Conservation (phyloP, 805 yeast species). For the Candida ortonii region DNA sequence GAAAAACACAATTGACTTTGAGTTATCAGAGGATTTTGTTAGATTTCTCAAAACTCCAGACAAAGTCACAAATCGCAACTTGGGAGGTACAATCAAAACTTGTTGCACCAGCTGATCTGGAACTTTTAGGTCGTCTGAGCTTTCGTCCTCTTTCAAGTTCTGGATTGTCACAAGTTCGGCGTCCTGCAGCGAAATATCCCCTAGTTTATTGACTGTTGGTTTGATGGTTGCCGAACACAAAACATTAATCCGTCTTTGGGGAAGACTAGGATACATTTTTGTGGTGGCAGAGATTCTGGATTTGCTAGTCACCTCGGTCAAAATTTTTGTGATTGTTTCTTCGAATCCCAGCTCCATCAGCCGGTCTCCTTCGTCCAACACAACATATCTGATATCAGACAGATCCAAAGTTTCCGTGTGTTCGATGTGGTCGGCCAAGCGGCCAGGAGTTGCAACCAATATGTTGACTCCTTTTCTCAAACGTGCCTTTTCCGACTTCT, state of each 20-base stretch:
- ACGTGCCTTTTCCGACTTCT: slow-evolving; percentile 94
- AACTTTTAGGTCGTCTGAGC: slow-evolving; percentile 43
- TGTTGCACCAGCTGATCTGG: slow-evolving; percentile 90
- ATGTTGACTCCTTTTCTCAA: slow-evolving; percentile 93
- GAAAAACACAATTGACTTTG: slow-evolving; percentile 77
- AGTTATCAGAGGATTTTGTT: slow-evolving; percentile 29
- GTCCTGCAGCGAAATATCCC: slow-evolving; percentile 68
- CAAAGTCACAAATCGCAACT: slow-evolving; percentile 78
- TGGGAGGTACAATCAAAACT: slow-evolving; percentile 85
- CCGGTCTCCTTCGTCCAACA: slow-evolving; percentile 95
- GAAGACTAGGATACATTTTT: slow-evolving; percentile 54
- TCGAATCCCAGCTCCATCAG: slow-evolving; percentile 95
- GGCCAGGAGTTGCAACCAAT: slow-evolving; percentile 96
- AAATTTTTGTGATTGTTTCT: slow-evolving; percentile 79
- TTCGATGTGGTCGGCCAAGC: slow-evolving; percentile 90
- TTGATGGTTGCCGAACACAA: slow-evolving; percentile 95
- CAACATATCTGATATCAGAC: slow-evolving; percentile 76
- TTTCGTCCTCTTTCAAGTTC: slow-evolving; percentile 19
- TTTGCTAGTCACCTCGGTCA: slow-evolving; percentile 51
- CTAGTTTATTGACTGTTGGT: slow-evolving; percentile 73
- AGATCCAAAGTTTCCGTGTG: slow-evolving; percentile 76
- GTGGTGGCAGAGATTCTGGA: slow-evolving; percentile 37
- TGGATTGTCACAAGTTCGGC: slow-evolving; percentile 64
- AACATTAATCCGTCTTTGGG: slow-evolving; percentile 68
- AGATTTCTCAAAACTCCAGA: slow-evolving; percentile 61